These are phyloP conservation scores for Aurantiochytrium sp. DNA, from an alignment of 108 stramenopile species.

Conservation along the genomic window DNA sequence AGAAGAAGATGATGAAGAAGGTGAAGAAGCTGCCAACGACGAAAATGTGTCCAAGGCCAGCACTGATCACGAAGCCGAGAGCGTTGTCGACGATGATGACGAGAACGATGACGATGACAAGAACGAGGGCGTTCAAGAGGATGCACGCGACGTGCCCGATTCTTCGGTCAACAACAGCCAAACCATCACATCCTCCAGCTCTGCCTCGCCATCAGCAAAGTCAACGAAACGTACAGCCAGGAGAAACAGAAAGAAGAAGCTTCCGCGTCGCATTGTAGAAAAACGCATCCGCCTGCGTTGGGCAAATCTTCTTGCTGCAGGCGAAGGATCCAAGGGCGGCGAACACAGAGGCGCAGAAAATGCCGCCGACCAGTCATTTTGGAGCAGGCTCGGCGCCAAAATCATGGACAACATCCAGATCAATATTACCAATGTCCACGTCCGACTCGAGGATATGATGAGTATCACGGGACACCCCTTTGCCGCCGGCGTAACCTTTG, in stretches of 20 bases:
- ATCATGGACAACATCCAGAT: conserved; percentile 20
- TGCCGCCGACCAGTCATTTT: not conserved
- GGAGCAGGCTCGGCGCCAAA: not conserved
- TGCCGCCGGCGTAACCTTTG: not conserved
- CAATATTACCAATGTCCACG: not conserved
- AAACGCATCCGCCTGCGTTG: not conserved
- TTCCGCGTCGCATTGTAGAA: not conserved
- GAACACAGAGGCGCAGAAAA: not conserved
- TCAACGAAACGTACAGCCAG: too few species aligned
- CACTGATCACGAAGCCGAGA: not conserved
- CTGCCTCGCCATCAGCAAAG: too few species aligned
- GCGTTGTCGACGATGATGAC: not conserved
- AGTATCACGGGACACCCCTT: not conserved
- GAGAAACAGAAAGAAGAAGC: not conserved
- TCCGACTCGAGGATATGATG: conserved; percentile 2
- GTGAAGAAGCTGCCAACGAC: not conserved
- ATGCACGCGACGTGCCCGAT: not conserved
- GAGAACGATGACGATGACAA: not conserved
- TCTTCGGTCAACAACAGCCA: not conserved
- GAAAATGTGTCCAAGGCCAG: not conserved
- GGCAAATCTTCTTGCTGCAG: not conserved
- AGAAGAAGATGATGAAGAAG: not conserved
- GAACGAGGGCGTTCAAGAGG: not conserved
- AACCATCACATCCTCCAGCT: too few species aligned
- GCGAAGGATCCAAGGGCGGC: not conserved